Evolutionary conservation across 2,329 filamentous ascomycete species (phyloP), one percentile per base, ranked within the genome.

Genomic region (Paraphoma sp.): DNA sequence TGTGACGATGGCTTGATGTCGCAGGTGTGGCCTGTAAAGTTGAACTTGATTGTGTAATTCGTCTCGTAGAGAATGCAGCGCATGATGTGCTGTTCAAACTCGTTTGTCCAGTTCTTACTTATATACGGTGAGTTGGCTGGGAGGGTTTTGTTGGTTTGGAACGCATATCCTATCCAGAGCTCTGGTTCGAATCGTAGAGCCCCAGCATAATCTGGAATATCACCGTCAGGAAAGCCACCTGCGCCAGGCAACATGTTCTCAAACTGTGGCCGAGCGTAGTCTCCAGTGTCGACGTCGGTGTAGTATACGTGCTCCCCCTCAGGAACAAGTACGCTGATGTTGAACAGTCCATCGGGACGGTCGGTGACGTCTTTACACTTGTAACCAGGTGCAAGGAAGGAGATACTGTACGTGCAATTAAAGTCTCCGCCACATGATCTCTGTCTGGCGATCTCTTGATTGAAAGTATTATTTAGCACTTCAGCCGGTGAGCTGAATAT

Each of bases 111-210:
- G 9, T 57, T 69, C 4, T 44, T 51, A 5, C 53, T 59, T 23
- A 23, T 23, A 14, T 63, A 63, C 0, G 69, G 64, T 2, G 70
- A 69, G 10, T 71, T 61, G 0, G 53, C 7, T 1, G 64, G 43
- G 4, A 72, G 43, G 16, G 45, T 48, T 30, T 68, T 59, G 0
- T 60, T 69, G 0, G 70, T 69, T 36, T 76, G 70, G 28, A 65
- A 51, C 1, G 70, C 60, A 42, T 72, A 72, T 1, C 74, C 73
- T 16, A 77, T 68, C 74, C 74, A 77, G 1, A 76, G 51, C 3
- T 72, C 58, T 2, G 74, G 73, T 51, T 77, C 73, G 0, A 63
- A 53, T 48, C 70, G 72, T 51, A 77, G 72, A 1, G 63, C 56
- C 8, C 72, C 72, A 5, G 55, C 49, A 33, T 71, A 57, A 18